Conservation (phyloP, 2,329 filamentous ascomycete species). For the Cytospora mali region DNA sequence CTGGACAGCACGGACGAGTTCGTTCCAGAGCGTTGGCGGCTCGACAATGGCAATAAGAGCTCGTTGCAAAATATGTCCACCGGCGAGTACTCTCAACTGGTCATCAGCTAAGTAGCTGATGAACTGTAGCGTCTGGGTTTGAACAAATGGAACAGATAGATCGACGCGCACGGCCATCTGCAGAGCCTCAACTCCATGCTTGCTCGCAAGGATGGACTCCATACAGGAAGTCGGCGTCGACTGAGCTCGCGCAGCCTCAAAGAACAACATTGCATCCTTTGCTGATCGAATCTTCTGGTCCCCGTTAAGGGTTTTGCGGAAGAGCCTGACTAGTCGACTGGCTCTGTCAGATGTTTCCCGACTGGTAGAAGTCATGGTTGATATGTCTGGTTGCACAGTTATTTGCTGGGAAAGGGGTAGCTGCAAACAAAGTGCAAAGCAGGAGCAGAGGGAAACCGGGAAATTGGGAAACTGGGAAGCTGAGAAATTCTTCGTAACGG, state of each 20-base stretch:
- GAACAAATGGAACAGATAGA: constrained; percentile 37
- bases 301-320: constrained; percentile 33
- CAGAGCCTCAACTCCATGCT: constrained; percentile 34
- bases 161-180: constrained; percentile 33
- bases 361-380: neutral
- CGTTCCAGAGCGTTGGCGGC: constrained; percentile 58
- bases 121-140: constrained; percentile 38
- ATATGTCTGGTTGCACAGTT: neutral
- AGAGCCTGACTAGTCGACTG: constrained; percentile 23
- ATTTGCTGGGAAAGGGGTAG: no score
- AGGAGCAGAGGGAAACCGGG: neutral
- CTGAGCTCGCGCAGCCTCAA: constrained; percentile 34
- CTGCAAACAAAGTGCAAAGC: no score
- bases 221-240: constrained; percentile 32
- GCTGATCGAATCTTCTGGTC: constrained; percentile 30
- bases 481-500: no score
- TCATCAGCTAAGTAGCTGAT: constrained; percentile 45
- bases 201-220: constrained; percentile 35
- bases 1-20: constrained; percentile 41
- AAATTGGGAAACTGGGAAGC: neutral
- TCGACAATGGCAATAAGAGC: constrained; percentile 51
- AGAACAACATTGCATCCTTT: constrained; percentile 36
- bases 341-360: constrained; percentile 14
- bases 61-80: constrained; percentile 52
- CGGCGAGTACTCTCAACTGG: constrained; percentile 49